phyloP scores from a whole-genome alignment of 2,329 filamentous ascomycete genomes.

The Clonostachys byssicola region DNA sequence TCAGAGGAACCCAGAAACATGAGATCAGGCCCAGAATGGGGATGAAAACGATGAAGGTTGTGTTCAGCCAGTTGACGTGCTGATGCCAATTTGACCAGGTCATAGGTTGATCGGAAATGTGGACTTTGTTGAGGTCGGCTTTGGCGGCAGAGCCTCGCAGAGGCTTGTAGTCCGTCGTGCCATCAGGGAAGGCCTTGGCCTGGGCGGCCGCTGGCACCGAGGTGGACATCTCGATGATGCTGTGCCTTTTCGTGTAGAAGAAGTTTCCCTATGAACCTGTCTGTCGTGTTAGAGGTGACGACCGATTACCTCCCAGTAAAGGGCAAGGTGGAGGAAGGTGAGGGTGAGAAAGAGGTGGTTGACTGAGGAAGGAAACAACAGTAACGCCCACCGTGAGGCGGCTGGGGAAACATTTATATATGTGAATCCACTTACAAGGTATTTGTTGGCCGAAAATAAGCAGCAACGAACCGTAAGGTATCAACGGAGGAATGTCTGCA shows the following conservation, averaged over 20 bases:
- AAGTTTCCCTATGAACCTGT: too few species aligned
- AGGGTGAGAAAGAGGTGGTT: background rate
- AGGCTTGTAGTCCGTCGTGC: conserved; percentile 52
- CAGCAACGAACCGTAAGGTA: too few species aligned
- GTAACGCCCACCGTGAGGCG: too few species aligned
- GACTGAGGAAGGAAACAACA: too few species aligned
- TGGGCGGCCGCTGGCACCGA: conserved; percentile 28
- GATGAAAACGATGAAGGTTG: conserved; percentile 73
- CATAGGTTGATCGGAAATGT: conserved; percentile 80
- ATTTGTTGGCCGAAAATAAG: too few species aligned
- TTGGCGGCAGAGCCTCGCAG: conserved; percentile 30
- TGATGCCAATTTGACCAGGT: conserved; percentile 84
- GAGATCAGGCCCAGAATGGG: conserved; percentile 70
- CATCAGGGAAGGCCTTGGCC: conserved; percentile 42
- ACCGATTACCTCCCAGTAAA: background rate
- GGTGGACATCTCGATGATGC: conserved; percentile 23
- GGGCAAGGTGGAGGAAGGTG: background rate
- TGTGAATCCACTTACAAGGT: too few species aligned
- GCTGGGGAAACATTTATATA: too few species aligned
- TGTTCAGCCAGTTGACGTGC: conserved; percentile 93
- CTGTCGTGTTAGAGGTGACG: too few species aligned
- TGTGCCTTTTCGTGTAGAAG: background rate
- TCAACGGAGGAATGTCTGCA: too few species aligned
- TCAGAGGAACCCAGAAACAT: conserved; percentile 74
- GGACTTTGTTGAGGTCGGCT: conserved; percentile 64